Evolutionary conservation across 768 basidiomycete genomes (phyloP), one percentile per base, ranked within the genome.

Genomic region (Russula griseocarnosa): DNA sequence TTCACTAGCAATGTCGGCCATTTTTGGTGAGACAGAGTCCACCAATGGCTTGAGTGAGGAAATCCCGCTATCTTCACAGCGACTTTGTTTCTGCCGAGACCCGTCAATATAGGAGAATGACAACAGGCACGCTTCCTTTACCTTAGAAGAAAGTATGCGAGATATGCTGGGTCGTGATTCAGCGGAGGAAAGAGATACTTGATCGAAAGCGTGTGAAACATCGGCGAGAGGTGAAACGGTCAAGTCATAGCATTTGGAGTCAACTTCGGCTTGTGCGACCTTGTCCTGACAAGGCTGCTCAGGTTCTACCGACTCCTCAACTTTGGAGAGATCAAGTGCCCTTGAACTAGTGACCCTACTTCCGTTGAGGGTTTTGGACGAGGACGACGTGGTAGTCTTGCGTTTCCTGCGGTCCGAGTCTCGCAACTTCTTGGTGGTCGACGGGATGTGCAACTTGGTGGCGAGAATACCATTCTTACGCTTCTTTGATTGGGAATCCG

Each of bases 171-270:
- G 34, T 58, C 49, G 50, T 26, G 59, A 36, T n/a, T 70, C 68
- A n/a, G 62, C 62, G 55, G 69, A 52, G 22, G 62, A 50, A 28
- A 66, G 36, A 22, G 68, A 67, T 24, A 69, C 62, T 56, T 71
- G 66, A 54, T 86, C 85, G 70, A 87, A 90, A 0, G 90, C 90
- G 65, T 81, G 47, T 79, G 74, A 86, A 54, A 92, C 84, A 73
- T 92, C 89, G 42, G 90, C 90, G 68, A 92, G 74, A 50, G 90
- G 90, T 70, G 82, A 77, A 67, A 92, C 89, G 5, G 89, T 92
- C 67, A 91, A 72, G 69, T 90, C 89, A 70, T 90, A 89, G 75
- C 89, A 90, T 55, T 82, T 82, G n/a, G 89, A 83, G 69, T 90
- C 84, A 58, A 87, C 84, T 47, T 78, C 74, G 3, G 78, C 79